These are phyloP conservation scores for Psilocybe sp. DNA, from an alignment of 768 basidiomycete genomes.

Conservation along the genomic window DNA sequence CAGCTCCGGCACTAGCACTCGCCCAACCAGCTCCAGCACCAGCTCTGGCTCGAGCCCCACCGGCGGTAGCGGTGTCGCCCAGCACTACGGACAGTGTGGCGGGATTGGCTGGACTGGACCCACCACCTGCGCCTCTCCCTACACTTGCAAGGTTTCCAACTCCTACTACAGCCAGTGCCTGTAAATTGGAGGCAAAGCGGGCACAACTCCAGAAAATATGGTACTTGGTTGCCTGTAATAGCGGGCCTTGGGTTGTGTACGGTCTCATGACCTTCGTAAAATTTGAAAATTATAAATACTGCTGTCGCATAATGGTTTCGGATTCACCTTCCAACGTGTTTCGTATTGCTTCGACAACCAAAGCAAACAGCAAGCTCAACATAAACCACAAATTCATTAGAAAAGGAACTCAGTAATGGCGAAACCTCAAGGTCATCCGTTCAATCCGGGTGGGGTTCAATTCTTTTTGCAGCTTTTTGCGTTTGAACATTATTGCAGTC, in stretches of 20 bases:
- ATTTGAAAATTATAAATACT: no score
- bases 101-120: slow-evolving; percentile 20
- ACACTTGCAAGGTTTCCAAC: slow-evolving; percentile 16
- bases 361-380: no score
- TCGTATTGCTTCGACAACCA: no score
- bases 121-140: slow-evolving; percentile 14
- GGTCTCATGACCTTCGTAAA: no score
- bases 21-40: slow-evolving; percentile 1
- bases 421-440: slow-evolving; percentile 30
- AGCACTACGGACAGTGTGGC: slow-evolving; percentile 20
- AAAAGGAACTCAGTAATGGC: not conserved
- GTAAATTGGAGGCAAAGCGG: not conserved
- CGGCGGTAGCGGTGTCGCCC: slow-evolving; percentile 4
- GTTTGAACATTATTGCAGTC: no score
- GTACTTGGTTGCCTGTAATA: no score
- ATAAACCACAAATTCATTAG: no score
- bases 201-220: no score
- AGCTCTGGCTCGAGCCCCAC: slow-evolving; percentile 6
- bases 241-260: no score
- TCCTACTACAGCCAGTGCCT: slow-evolving; percentile 18
- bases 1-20: not conserved
- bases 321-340: no score
- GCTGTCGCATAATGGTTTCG: no score
- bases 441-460: slow-evolving; percentile 33
- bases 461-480: no score